Evolutionary conservation across 2,329 filamentous ascomycete species (phyloP), one percentile per base, ranked within the genome.

Genomic region (Rosellinia necatrix): DNA sequence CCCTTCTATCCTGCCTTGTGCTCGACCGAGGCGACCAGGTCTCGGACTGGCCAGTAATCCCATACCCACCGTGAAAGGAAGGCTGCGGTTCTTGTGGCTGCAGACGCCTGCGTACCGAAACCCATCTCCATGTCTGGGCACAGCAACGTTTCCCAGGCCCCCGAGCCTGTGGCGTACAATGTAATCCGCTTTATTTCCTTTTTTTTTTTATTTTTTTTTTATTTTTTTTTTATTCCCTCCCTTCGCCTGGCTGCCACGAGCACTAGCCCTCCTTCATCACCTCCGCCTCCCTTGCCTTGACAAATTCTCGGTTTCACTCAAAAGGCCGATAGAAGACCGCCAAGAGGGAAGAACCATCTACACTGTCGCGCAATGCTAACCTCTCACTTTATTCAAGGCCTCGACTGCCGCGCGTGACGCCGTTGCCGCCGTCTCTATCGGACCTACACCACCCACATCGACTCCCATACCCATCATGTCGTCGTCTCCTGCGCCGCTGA

Each of bases 401-500:
- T 60, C 67, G 25, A 67, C 46, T 42, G 47, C 62, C 29, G 60
- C 67, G 53, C 57, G 68, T 53, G 64, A 66, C 53, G 47, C 59
- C 21, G 57, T 59, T 29, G 50, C 65, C 32, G 53, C 65, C 51
- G 57, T 60, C 25, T 62, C 63, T 21, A 56, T 66, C 37, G 56
- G 56, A 29, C 63, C 60, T 24, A 61, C 65, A 54, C 64, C 66
- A 44, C 65, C 63, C 34, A 58, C 59, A 7, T 63, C 75, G 40
- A 71, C 66, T 25, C 64, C 73, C 58, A 71, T 74, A 49, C 76
- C 81, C 68, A 82, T 80, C 67, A 90, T 92, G 87, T 85, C 89
- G 55, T 86, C 89, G 44, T 87, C 89, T 49, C 90, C 88, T 49
- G 91, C 91, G 58, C 84, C 96, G 56, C 87, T 96, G 53, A 88